Percentiles rank a stretch among this genome's conserved stretches.
phyloP scores from a whole-genome alignment of 352 stramenopile genomes.

The Globisporangium echinulatum region DNA sequence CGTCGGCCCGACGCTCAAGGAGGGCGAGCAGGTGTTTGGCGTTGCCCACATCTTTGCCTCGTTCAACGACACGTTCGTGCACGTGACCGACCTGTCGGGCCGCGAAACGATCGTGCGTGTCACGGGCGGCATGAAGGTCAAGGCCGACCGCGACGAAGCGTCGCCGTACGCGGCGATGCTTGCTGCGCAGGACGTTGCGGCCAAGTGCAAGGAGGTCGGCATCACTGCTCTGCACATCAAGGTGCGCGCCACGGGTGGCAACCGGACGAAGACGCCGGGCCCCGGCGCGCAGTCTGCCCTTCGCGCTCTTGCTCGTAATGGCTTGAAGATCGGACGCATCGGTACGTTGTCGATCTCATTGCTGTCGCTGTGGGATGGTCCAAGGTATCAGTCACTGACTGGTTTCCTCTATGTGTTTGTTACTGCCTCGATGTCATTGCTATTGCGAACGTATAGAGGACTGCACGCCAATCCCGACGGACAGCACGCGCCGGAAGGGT shows the following conservation, averaged over 20 bases:
- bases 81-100: conserved; percentile 99
- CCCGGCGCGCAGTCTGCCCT: conserved; percentile 98
- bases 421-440: neutral
- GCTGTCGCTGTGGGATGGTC: too few species aligned
- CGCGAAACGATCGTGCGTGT: conserved; percentile 99
- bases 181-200: conserved; percentile 98
- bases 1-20: conserved; percentile 91
- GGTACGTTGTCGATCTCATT: neutral
- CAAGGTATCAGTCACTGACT: too few species aligned
- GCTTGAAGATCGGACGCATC: conserved; percentile 99
- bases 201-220: conserved; percentile 95
- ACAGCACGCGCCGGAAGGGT: conserved; percentile 97
- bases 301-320: conserved; percentile 97
- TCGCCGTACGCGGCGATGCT: conserved; percentile 99
- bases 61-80: conserved; percentile 99
- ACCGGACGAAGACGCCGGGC: conserved; percentile 97
- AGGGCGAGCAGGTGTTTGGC: conserved; percentile 98
- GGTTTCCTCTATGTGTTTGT: neutral
- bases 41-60: conserved; percentile 99
- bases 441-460: conserved; percentile 77
- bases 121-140: conserved; percentile 99
- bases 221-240: conserved; percentile 99
- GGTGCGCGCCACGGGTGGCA: conserved; percentile 98
- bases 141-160: conserved; percentile 99
- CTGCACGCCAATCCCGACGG: conserved; percentile 99